Conservation (phyloP, 306 rosid genomes). For the Boehmeria nivea region DNA sequence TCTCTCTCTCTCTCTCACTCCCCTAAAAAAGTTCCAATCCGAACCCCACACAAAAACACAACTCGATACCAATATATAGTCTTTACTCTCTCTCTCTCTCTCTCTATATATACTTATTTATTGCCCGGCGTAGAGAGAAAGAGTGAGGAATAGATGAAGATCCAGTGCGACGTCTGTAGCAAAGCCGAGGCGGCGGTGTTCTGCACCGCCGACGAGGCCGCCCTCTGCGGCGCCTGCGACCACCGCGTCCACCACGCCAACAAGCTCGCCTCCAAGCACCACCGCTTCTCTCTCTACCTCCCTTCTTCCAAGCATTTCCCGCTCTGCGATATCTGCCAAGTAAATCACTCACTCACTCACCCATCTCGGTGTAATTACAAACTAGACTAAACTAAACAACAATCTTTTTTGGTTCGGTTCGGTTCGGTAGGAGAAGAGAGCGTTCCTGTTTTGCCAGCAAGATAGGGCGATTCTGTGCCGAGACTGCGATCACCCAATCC, state of each 20-base stretch:
- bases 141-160: slow-evolving; percentile 46
- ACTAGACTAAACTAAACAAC: not conserved
- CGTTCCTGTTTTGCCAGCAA: slow-evolving; percentile 75
- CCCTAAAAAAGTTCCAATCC: not conserved
- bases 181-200: slow-evolving; percentile 60
- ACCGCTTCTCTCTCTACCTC: slow-evolving; percentile 69
- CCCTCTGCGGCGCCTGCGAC: slow-evolving; percentile 71
- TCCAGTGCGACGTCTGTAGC: slow-evolving; percentile 85
- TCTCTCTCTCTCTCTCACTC: not conserved
- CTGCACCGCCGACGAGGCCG: slow-evolving; percentile 98
- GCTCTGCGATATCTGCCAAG: slow-evolving; percentile 79
- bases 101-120: not conserved
- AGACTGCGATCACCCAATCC: slow-evolving; percentile 72
- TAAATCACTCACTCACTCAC: slow-evolving; percentile 4
- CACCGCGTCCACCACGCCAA: slow-evolving; percentile 95
- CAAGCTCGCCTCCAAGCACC: slow-evolving; percentile 90
- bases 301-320: slow-evolving; percentile 45
- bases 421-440: slow-evolving; percentile 55
- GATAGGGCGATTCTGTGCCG: slow-evolving; percentile 84
- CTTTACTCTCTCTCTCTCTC: not conserved
- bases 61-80: not conserved
- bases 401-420: not conserved
- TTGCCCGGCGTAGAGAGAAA: not conserved
- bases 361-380: too few species aligned
- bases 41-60: too few species aligned